Conservation (phyloP, 2,329 filamentous ascomycete species). For the Cercospora nicotianae region DNA sequence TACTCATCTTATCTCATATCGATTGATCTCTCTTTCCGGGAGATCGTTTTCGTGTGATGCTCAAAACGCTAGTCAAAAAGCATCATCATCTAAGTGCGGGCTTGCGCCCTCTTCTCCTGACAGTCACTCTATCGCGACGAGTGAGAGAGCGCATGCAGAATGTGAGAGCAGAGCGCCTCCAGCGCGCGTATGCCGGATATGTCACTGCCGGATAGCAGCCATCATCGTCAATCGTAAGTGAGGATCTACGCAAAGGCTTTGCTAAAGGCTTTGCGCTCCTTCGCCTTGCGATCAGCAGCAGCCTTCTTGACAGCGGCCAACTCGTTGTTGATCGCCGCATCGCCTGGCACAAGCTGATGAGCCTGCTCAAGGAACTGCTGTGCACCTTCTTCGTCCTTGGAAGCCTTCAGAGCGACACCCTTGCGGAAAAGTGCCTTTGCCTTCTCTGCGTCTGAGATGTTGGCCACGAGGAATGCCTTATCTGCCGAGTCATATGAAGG, state of each 20-base stretch:
- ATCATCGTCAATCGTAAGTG: not conserved
- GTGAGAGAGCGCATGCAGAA: no score
- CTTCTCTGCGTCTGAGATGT: constrained; percentile 70
- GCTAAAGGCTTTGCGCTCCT: constrained; percentile 89
- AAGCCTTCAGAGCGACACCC: constrained; percentile 69
- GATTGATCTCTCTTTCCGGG: not conserved
- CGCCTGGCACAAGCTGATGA: constrained; percentile 58
- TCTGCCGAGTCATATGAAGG: constrained; percentile 70
- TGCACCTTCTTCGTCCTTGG: constrained; percentile 83
- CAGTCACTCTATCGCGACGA: no score
- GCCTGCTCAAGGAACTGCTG: constrained; percentile 48
- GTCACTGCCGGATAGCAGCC: no score
- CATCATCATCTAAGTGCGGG: not conserved
- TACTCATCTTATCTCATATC: not conserved
- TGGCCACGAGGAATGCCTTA: constrained; percentile 67
- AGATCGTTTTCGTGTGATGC: not conserved
- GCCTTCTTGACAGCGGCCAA: constrained; percentile 75
- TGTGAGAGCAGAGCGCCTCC: no score
- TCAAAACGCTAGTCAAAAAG: not conserved
- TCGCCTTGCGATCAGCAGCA: constrained; percentile 70
- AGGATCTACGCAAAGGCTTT: constrained; percentile 70
- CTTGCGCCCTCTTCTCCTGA: not conserved
- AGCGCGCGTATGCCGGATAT: no score
- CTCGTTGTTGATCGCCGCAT: constrained; percentile 74
- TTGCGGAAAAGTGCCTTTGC: constrained; percentile 88